phyloP scores from a whole-genome alignment of 1,139 yeast species.

The Kazachstania sp. region DNA sequence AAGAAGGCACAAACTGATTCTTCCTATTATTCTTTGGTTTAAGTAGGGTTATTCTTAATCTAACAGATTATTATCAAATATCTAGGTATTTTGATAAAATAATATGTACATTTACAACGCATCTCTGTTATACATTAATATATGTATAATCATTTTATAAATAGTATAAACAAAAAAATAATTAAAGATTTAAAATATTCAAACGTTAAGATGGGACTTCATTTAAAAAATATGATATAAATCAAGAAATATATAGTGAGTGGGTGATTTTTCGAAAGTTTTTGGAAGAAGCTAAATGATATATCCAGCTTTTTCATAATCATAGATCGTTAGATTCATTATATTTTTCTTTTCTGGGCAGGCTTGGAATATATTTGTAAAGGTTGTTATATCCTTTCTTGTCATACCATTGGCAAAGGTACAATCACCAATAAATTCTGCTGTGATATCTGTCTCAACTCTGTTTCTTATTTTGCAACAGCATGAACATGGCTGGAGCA shows the following conservation, averaged over 20 bases:
- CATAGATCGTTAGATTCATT: conserved; percentile 20
- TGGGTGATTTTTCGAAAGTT: too few species aligned
- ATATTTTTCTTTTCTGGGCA: conserved; percentile 15
- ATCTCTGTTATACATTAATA: background rate
- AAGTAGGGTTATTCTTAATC: background rate
- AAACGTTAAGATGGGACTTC: too few species aligned
- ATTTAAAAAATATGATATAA: too few species aligned
- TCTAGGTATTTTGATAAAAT: background rate
- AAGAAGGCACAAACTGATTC: conserved; percentile 13
- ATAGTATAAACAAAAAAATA: too few species aligned
- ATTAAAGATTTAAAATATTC: too few species aligned
- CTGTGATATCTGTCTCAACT: background rate
- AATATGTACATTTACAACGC: background rate
- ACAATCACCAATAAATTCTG: conserved; percentile 10
- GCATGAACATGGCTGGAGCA: conserved; percentile 22
- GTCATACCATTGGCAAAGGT: conserved; percentile 27
- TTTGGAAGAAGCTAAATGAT: background rate
- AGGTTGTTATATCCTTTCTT: conserved; percentile 25
- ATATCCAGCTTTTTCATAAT: conserved; percentile 25
- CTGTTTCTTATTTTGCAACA: conserved; percentile 7
- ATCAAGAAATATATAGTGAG: too few species aligned
- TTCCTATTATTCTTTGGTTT: conserved; percentile 24
- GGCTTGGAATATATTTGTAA: conserved; percentile 16
- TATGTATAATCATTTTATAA: too few species aligned
- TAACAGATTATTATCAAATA: background rate